These are phyloP conservation scores for Lagerstroemia speciosa DNA, from an alignment of 345 rosid species.

Conservation along the genomic window DNA sequence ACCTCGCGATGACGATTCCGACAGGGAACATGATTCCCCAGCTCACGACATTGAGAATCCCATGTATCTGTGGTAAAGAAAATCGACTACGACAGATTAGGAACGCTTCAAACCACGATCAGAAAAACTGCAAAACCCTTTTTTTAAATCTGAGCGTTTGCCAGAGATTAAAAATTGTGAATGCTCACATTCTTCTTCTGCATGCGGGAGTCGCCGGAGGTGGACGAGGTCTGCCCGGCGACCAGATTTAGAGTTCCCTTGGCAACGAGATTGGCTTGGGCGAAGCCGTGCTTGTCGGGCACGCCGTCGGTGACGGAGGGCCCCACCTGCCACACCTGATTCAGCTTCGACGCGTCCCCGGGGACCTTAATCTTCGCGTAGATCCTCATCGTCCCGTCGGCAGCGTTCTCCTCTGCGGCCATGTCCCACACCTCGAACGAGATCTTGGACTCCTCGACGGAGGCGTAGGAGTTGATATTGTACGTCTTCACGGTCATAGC, in stretches of 20 bases:
- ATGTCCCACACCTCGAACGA: constrained; percentile 50
- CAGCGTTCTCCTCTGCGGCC: constrained; percentile 21
- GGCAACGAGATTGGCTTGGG: constrained; percentile 18
- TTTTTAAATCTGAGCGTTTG: neutral
- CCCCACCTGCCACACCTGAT: constrained; percentile 93
- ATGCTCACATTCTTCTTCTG: constrained; percentile 53
- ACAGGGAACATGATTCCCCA: constrained; percentile 81
- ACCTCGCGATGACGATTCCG: constrained; percentile 66
- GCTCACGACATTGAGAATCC: constrained; percentile 72
- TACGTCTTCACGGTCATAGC: constrained; percentile 32
- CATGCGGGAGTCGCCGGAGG: constrained; percentile 16
- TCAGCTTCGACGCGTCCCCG: constrained; percentile 29
- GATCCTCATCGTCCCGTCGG: constrained; percentile 28
- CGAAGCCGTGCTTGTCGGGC: constrained; percentile 24
- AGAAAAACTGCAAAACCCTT: too few species aligned
- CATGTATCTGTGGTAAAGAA: constrained; percentile 50
- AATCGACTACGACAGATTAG: neutral
- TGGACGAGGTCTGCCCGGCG: neutral
- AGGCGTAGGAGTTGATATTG: constrained; percentile 29
- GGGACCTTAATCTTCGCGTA: constrained; percentile 53
- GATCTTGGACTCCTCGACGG: constrained; percentile 24
- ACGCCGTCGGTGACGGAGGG: constrained; percentile 24
- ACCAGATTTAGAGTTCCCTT: constrained; percentile 22
- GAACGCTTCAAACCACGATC: too few species aligned
- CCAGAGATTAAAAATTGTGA: too few species aligned